phyloP scores from a whole-genome alignment of 148 eudicot genomes.

The Rhododendron simsii region DNA sequence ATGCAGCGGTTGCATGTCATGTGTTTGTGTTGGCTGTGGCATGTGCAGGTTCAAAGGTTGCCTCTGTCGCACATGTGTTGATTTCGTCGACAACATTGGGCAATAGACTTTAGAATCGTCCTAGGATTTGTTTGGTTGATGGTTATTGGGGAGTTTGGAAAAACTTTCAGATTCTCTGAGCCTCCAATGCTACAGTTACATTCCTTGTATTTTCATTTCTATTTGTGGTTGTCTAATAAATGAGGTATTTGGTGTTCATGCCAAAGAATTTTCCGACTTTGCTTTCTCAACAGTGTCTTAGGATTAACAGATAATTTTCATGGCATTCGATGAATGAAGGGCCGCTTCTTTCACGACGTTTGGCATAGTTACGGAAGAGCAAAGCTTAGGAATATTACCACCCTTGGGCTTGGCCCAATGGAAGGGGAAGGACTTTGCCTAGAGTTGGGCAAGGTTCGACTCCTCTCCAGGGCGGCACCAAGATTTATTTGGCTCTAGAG shows the following conservation, averaged over 20 bases:
- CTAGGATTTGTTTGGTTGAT: neutral
- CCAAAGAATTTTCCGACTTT: neutral
- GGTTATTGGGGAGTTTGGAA: neutral
- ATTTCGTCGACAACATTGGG: neutral
- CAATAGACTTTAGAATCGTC: neutral
- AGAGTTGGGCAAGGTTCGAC: too few species aligned
- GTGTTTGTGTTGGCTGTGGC: neutral
- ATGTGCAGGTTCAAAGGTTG: conserved; percentile 1
- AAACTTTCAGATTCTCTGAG: neutral
- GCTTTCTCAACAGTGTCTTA: neutral
- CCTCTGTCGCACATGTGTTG: neutral
- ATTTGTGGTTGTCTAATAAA: neutral
- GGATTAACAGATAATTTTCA: neutral
- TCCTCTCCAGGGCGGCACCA: too few species aligned
- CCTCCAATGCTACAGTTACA: neutral
- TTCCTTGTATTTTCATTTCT: neutral
- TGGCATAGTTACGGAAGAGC: neutral
- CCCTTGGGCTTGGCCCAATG: too few species aligned
- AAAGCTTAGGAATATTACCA: neutral
- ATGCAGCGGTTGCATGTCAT: neutral
- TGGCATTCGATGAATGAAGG: neutral
- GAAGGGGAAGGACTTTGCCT: too few species aligned
- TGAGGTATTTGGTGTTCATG: neutral
- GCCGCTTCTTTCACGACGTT: neutral
- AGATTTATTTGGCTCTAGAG: neutral